phyloP scores from a whole-genome alignment of 2,329 filamentous ascomycete genomes.

The Fusarium verticillioides region DNA sequence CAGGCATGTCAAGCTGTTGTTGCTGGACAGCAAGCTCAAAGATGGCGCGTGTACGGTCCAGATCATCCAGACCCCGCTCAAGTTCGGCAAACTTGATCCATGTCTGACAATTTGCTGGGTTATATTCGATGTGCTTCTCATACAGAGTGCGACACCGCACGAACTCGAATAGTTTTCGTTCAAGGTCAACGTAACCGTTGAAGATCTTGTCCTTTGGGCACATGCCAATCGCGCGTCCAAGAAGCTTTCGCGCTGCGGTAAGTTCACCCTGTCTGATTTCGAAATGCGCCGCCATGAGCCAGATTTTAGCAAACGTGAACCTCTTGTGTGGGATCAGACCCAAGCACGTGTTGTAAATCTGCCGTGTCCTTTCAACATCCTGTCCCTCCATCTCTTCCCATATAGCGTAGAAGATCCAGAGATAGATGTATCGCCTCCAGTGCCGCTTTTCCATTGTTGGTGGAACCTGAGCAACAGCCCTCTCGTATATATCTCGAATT shows the following conservation, averaged over 20 bases:
- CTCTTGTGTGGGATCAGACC: conserved; percentile 92
- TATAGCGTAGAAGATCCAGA: conserved; percentile 97
- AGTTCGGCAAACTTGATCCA: conserved; percentile 98
- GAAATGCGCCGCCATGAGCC: conserved; percentile 93
- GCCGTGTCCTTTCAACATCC: conserved; percentile 80
- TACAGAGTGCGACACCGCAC: conserved; percentile 89
- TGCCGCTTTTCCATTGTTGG: conserved; percentile 96
- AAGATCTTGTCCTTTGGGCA: conserved; percentile 97
- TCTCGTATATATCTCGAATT: conserved; percentile 92
- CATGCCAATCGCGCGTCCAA: conserved; percentile 91
- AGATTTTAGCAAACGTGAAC: conserved; percentile 97
- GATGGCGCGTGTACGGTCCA: conserved; percentile 88
- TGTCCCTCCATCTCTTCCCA: conserved; percentile 92
- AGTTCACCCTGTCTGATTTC: conserved; percentile 90
- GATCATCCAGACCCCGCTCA: conserved; percentile 89
- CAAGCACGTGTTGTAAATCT: conserved; percentile 91
- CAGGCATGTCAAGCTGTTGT: conserved; percentile 91
- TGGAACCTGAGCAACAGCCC: conserved; percentile 93
- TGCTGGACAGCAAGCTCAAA: conserved; percentile 91
- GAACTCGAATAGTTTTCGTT: conserved; percentile 95
- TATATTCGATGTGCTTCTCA: conserved; percentile 94
- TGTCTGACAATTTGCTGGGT: conserved; percentile 87
- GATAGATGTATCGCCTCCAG: conserved; percentile 96
- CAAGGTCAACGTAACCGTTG: conserved; percentile 91
- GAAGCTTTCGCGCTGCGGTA: conserved; percentile 82